These are phyloP conservation scores for Fusarium luffae DNA, from an alignment of 2,329 filamentous ascomycete genomes.

Conservation along the genomic window DNA sequence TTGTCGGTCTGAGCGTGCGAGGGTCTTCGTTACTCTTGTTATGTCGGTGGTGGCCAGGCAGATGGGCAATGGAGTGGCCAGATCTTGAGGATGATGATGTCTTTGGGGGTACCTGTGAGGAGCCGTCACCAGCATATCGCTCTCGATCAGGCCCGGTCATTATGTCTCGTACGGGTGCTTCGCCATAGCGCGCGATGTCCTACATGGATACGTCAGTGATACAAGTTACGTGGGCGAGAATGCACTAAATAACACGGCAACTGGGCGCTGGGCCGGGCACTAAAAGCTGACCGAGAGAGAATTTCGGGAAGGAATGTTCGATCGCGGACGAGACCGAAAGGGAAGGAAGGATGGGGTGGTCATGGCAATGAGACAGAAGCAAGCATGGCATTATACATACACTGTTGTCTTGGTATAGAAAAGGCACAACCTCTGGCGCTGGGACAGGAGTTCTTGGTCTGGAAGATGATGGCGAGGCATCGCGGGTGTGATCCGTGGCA, in stretches of 20 bases:
- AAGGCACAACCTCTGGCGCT: slow-evolving; percentile 95
- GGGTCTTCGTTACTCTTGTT: slow-evolving; percentile 76
- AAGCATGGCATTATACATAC: slow-evolving; percentile 60
- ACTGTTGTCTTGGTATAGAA: slow-evolving; percentile 86
- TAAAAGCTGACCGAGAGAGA: slow-evolving; percentile 21
- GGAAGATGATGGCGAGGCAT: slow-evolving; percentile 79
- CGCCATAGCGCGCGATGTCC: slow-evolving; percentile 81
- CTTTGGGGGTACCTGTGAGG: slow-evolving; percentile 63
- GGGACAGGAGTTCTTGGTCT: slow-evolving; percentile 86
- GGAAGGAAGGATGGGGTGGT: slow-evolving; percentile 12
- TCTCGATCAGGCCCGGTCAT: slow-evolving; percentile 77
- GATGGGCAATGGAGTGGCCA: slow-evolving; percentile 70
- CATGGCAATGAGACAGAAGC: slow-evolving; percentile 40
- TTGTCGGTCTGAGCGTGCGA: slow-evolving; percentile 74
- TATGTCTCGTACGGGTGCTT: slow-evolving; percentile 78
- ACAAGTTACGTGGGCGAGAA: slow-evolving; percentile 18
- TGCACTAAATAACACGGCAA: neutral
- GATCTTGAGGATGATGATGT: slow-evolving; percentile 72
- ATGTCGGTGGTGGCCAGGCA: slow-evolving; percentile 74
- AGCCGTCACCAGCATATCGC: slow-evolving; percentile 67
- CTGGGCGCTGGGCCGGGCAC: slow-evolving; percentile 8
- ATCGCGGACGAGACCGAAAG: slow-evolving; percentile 23
- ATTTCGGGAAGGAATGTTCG: slow-evolving; percentile 28
- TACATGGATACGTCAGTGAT: slow-evolving; percentile 50
- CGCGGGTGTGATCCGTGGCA: slow-evolving; percentile 76